These are phyloP conservation scores for Fusarium vanettenii DNA, from an alignment of 2,329 filamentous ascomycete species.

Conservation along the genomic window DNA sequence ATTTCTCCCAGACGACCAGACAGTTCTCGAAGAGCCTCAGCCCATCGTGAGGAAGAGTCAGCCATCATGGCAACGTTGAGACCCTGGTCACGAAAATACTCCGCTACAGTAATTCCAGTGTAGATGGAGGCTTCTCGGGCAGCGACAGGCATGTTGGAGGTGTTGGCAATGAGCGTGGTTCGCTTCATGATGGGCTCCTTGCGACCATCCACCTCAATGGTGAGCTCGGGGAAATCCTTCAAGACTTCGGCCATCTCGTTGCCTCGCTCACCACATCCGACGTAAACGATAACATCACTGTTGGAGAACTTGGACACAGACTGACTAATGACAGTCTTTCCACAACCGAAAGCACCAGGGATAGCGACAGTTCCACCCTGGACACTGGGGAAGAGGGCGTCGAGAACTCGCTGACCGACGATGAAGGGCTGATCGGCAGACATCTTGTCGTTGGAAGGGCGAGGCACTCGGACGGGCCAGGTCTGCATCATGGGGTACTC, in stretches of 20 bases:
- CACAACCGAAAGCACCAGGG: constrained; percentile 97
- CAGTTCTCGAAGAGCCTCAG: constrained; percentile 97
- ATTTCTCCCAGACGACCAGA: constrained; percentile 99
- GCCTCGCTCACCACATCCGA: constrained; percentile 90
- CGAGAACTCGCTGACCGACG: constrained; percentile 95
- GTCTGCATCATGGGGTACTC: constrained; percentile 98
- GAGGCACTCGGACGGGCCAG: constrained; percentile 96
- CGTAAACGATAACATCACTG: constrained; percentile 98
- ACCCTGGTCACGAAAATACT: constrained; percentile 97
- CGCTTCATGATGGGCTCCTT: constrained; percentile 99
- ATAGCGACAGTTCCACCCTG: constrained; percentile 98
- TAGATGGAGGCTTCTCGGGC: constrained; percentile 99
- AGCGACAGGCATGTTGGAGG: constrained; percentile 99
- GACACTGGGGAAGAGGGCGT: constrained; percentile 95
- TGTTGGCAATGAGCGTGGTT: constrained; percentile 97
- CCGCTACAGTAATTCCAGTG: constrained; percentile 92
- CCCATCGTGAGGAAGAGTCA: constrained; percentile 97
- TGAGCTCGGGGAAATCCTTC: constrained; percentile 99
- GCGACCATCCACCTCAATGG: constrained; percentile 92
- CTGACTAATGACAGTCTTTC: constrained; percentile 99
- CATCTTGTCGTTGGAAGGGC: constrained; percentile 91
- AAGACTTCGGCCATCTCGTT: constrained; percentile 99
- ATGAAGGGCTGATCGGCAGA: constrained; percentile 91
- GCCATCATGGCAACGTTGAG: constrained; percentile 99
- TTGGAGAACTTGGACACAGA: constrained; percentile 99